A percentile compares a stretch with the other conserved stretches of the same genome.
These are phyloP conservation scores for Citrus medica DNA, from an alignment of 345 rosid species.

Conservation along the genomic window DNA sequence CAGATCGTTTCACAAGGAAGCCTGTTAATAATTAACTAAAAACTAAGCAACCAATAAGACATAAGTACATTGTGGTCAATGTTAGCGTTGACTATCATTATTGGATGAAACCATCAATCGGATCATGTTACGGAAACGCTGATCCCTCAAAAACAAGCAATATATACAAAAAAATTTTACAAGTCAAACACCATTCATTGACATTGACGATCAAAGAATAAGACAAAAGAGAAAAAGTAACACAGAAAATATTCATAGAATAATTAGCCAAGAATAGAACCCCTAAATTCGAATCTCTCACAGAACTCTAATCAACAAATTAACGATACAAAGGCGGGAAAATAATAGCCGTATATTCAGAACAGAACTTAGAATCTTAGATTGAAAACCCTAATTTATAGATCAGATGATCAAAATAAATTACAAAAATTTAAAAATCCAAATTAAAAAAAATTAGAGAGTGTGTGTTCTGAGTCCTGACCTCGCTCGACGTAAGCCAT, in stretches of 20 bases:
- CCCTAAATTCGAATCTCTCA: neutral
- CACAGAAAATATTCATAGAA: neutral
- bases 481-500: conserved; percentile 31
- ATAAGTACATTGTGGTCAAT: neutral
- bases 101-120: neutral
- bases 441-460: too few relatives aligned
- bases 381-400: neutral
- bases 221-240: neutral
- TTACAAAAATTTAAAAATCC: neutral
- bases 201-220: neutral
- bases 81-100: neutral
- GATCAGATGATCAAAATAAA: neutral
- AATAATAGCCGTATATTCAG: neutral
- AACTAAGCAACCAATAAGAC: neutral
- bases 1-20: neutral
- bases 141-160: neutral
- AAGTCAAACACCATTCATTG: neutral
- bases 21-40: neutral
- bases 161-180: neutral
- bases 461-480: neutral
- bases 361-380: neutral
- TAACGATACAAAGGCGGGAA: neutral
- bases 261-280: neutral
- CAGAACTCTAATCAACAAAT: neutral
- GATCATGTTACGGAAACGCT: neutral